Percentiles rank a stretch among this genome's conserved stretches.
phyloP scores from a whole-genome alignment of 2,329 filamentous ascomycete genomes.

The Hypoxylon sp. region DNA sequence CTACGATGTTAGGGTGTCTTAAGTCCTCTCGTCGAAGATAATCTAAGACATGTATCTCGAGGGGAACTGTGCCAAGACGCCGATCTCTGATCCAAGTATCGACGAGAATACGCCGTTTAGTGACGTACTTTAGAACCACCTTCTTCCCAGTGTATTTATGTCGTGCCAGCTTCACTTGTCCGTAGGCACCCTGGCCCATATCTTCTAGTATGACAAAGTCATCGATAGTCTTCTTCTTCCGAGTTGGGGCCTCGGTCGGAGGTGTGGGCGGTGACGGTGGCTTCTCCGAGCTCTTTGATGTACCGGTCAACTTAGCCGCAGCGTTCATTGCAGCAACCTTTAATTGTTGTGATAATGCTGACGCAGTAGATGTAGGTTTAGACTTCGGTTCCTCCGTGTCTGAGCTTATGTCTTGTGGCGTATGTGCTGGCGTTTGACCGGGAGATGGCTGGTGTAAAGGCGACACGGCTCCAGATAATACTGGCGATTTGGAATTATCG shows the following conservation, averaged over 20 bases:
- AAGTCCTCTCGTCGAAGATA: conserved; percentile 84
- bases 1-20: conserved; percentile 77
- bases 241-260: conserved; percentile 56
- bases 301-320: conserved; percentile 66
- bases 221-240: conserved; percentile 89
- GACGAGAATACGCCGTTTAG: conserved; percentile 94
- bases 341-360: conserved; percentile 69
- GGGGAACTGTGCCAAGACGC: conserved; percentile 90
- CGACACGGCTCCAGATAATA: conserved; percentile 75
- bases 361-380: conserved; percentile 57
- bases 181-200: conserved; percentile 98
- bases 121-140: conserved; percentile 97
- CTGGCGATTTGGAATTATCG: conserved; percentile 71
- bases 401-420: conserved; percentile 69
- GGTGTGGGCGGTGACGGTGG: conserved; percentile 53
- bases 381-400: conserved; percentile 66
- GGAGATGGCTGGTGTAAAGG: conserved; percentile 85
- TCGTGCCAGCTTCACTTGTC: conserved; percentile 94
- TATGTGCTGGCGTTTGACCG: conserved; percentile 75
- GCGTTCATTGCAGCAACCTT: conserved; percentile 70
- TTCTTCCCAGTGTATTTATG: conserved; percentile 86
- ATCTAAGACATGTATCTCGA: conserved; percentile 97
- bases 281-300: conserved; percentile 49
- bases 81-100: conserved; percentile 98
- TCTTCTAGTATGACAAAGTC: conserved; percentile 96